Base-by-base conservation (phyloP, 2,329 filamentous ascomycete genomes). In the Phialophora chinensis region DNA sequence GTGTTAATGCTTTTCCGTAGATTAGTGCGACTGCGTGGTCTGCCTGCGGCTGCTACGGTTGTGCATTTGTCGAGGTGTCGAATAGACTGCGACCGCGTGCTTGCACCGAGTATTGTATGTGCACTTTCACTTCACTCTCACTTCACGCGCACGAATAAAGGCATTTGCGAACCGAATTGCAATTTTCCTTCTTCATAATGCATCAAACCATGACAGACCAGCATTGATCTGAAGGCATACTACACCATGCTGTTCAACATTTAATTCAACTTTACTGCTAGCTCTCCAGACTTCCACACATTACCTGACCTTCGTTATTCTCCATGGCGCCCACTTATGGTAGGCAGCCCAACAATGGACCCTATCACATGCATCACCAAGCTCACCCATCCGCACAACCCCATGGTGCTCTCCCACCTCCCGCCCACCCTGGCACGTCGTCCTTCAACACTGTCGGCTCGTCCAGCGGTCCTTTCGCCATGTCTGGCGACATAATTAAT, bases 341-440 rank as follows among this genome's bases (percentile, higher is more conserved):
- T 75, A 84, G 78, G 75, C 86, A 82, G 76, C 85, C 83, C 74
- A 78, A 87, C 70, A 85, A 83, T 53, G 86, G 85, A 70, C 86
- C 86, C 29, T 89, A 88, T 76, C 84, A 87, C 72, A 79, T 87
- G 60, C 85, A 83, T 71, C 75, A 83, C 68, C 77, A 80, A 71
- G 75, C 81, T 66, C 73, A 79, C 73, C 77, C 80, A 69, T 74
- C 78, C 65, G 80, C 82, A 66, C 81, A 83, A 60, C 80, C 79
- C 67, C 27, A 35, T 61, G 76, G 79, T 57, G 80, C 80, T 60
- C 80, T 86, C 2, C 84, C 83, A 61, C 83, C 84, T 69, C 85
- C 86, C 62, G 85, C 83, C 54, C 81, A 93, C 64, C 86, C 70
- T 84, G 85, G 66, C 91, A 91, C 76, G 88, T 90, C 71, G 23